These are phyloP conservation scores for Kokia cookei DNA, from an alignment of 441 rosid species.

Conservation along the genomic window DNA sequence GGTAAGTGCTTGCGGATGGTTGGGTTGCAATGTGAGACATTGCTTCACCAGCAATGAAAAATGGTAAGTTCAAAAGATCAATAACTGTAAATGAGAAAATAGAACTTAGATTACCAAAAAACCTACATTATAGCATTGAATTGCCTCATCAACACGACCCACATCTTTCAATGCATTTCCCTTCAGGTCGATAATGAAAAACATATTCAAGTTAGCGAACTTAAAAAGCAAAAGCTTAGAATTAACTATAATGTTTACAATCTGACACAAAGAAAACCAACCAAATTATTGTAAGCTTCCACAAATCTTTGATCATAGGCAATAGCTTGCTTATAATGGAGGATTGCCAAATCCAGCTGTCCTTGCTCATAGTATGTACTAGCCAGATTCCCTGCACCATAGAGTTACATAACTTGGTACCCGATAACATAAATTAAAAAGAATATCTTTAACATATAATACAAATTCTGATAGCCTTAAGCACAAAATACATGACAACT, in stretches of 20 bases:
- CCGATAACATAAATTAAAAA: background rate
- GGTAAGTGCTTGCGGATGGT: slow-evolving; percentile 96
- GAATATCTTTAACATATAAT: background rate
- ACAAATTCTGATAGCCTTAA: background rate
- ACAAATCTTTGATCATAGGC: slow-evolving; percentile 74
- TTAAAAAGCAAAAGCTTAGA: background rate
- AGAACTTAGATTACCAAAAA: background rate
- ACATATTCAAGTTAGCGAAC: slow-evolving; percentile 6
- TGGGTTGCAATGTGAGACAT: slow-evolving; percentile 90
- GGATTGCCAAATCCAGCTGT: slow-evolving; percentile 82
- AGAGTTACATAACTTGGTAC: background rate
- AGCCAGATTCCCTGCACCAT: slow-evolving; percentile 77
- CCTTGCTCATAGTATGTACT: slow-evolving; percentile 86
- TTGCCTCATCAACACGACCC: slow-evolving; percentile 91
- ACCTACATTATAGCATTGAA: slow-evolving; percentile 87
- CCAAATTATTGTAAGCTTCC: slow-evolving; percentile 99
- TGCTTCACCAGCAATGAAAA: slow-evolving; percentile 50
- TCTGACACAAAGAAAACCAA: slow-evolving; percentile 23
- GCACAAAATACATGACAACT: background rate
- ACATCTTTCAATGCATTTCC: slow-evolving; percentile 97
- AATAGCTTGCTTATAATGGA: slow-evolving; percentile 89
- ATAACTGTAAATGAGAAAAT: background rate
- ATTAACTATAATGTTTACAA: background rate
- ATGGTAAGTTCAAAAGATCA: background rate
- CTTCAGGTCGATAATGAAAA: slow-evolving; percentile 32